Evolutionary conservation across 352 stramenopile genomes (phyloP).

Genomic region (Blastocystis sp.): DNA sequence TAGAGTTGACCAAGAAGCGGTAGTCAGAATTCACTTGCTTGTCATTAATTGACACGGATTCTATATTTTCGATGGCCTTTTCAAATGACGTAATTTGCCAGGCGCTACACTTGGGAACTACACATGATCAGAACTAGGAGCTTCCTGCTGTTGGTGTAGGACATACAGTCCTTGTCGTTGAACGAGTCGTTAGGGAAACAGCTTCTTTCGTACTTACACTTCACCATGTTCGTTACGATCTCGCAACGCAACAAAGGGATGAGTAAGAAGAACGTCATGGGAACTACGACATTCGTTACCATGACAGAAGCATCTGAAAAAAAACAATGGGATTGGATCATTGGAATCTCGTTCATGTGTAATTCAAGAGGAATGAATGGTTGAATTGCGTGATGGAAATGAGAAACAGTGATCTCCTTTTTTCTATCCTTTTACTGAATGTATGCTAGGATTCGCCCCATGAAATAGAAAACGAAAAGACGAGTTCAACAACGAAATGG

Average conservation of each 20-base stretch:
- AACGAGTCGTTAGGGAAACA: not conserved
- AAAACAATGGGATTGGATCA: no score
- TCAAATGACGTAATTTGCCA: not conserved
- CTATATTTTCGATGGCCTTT: not conserved
- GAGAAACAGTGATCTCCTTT: no score
- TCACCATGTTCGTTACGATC: not conserved
- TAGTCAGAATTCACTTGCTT: not conserved
- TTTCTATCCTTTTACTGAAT: no score
- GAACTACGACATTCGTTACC: not conserved
- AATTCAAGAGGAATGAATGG: no score
- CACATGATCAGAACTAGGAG: not conserved
- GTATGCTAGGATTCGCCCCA: no score
- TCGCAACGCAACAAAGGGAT: not conserved
- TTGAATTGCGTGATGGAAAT: no score
- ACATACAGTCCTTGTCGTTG: not conserved
- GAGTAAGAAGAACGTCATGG: not conserved
- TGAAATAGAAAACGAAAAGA: no score
- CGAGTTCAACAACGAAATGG: no score
- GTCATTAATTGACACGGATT: not conserved
- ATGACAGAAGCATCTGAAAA: no score
- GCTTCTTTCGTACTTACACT: not conserved
- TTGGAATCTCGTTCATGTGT: no score
- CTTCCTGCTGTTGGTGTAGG: not conserved
- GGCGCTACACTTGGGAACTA: conserved; percentile 27
- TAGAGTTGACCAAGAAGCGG: not conserved